Evolutionary conservation across 176 grass and related monocot genomes (phyloP).

Genomic region (Raddia guianensis): DNA sequence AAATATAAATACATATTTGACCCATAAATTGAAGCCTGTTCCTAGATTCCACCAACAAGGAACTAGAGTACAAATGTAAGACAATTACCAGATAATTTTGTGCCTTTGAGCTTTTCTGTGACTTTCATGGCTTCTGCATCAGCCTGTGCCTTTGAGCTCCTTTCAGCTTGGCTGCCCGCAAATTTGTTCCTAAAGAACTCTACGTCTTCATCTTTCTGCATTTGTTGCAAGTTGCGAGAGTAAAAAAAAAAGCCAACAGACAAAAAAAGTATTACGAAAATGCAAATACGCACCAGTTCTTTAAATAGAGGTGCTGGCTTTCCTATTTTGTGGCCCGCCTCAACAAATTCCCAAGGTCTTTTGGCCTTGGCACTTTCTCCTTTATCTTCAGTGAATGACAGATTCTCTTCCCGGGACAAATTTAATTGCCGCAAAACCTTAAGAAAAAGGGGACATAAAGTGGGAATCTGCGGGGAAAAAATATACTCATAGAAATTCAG

Average conservation of each 20-base stretch:
- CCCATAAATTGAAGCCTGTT: background rate
- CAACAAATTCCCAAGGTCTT: slow-evolving; percentile 80
- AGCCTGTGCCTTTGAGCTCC: slow-evolving; percentile 70
- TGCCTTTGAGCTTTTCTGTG: slow-evolving; percentile 68
- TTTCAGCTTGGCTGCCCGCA: slow-evolving; percentile 87
- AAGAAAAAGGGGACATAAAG: slow-evolving; percentile 1
- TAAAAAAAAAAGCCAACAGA: slow-evolving; percentile 17
- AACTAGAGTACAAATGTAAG: slow-evolving; percentile 4
- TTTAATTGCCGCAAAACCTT: slow-evolving; percentile 83
- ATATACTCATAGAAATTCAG: background rate
- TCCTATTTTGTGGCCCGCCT: slow-evolving; percentile 80
- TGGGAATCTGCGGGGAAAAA: slow-evolving; percentile 8
- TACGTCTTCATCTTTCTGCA: slow-evolving; percentile 88
- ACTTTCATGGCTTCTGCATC: slow-evolving; percentile 65
- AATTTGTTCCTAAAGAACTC: slow-evolving; percentile 67
- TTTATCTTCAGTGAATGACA: slow-evolving; percentile 83
- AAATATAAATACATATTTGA: slow-evolving; percentile 14
- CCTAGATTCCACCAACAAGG: background rate
- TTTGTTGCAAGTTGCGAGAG: slow-evolving; percentile 28
- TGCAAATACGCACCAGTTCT: slow-evolving; percentile 62
- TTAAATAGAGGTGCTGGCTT: slow-evolving; percentile 87
- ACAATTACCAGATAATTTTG: slow-evolving; percentile 71
- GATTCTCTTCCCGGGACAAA: slow-evolving; percentile 55
- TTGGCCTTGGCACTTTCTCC: slow-evolving; percentile 66
- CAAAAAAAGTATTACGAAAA: slow-evolving; percentile 8